Conservation (phyloP, 495 filamentous ascomycete species). For the Choiromyces venosus region DNA sequence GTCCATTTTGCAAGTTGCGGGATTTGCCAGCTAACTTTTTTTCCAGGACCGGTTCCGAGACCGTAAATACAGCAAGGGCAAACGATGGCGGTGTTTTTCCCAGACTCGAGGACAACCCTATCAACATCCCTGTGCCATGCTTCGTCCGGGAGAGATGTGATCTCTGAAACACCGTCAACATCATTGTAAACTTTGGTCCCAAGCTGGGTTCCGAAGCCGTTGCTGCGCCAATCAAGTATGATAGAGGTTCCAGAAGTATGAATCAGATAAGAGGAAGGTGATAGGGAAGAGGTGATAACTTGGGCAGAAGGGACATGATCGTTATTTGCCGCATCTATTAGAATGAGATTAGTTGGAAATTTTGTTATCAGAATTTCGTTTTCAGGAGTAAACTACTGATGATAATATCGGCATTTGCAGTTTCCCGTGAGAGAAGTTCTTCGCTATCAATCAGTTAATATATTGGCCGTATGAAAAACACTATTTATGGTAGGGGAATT, state of each 20-base stretch:
- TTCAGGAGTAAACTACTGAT: constrained; percentile 7
- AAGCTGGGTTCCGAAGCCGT: constrained; percentile 49
- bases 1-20: constrained; percentile 26
- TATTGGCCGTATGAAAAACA: not conserved
- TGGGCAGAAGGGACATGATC: constrained; percentile 16
- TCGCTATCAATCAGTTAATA: not conserved
- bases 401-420: constrained; percentile 19
- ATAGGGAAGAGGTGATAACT: constrained; percentile 5
- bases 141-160: constrained; percentile 54
- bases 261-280: constrained; percentile 48
- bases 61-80: constrained; percentile 43
- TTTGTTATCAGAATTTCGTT: not conserved
- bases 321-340: constrained; percentile 24
- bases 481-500: not conserved
- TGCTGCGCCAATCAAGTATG: constrained; percentile 43
- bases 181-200: constrained; percentile 56
- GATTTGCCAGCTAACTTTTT: constrained; percentile 27
- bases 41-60: constrained; percentile 23
- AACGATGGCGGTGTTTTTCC: constrained; percentile 55
- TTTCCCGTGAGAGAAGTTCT: constrained; percentile 8
- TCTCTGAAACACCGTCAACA: constrained; percentile 50
- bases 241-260: constrained; percentile 61
- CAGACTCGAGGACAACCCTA: constrained; percentile 53
- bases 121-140: constrained; percentile 59
- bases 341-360: not conserved